Percentiles rank a stretch among this genome's conserved stretches.
These are phyloP conservation scores for Monilinia polystroma DNA, from an alignment of 2,329 filamentous ascomycete species.

Conservation along the genomic window DNA sequence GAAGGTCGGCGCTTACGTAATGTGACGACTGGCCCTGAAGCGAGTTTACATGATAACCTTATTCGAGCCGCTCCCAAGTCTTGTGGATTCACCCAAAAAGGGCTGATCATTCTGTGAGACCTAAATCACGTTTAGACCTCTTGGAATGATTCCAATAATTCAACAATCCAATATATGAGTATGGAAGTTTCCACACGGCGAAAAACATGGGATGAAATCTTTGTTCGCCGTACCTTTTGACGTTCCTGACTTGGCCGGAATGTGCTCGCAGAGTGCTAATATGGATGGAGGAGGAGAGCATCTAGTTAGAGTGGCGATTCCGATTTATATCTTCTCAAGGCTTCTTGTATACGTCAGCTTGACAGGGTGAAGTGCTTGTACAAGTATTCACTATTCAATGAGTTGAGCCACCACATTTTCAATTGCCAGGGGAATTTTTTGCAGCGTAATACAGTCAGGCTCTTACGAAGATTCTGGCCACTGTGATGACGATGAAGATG, in stretches of 20 bases:
- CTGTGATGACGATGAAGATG: too few relatives aligned
- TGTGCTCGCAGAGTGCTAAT: slow-evolving; percentile 1
- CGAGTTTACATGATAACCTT: not conserved
- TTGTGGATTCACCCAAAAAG: not conserved
- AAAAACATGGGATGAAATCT: not conserved
- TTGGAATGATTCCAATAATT: not conserved
- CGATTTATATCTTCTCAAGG: not conserved
- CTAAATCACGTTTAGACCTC: not conserved
- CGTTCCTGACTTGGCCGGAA: not conserved
- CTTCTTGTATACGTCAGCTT: not conserved
- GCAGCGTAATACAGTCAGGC: not conserved
- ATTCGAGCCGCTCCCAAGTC: not conserved
- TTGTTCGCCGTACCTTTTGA: not conserved
- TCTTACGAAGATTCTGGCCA: not conserved
- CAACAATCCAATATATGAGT: not conserved
- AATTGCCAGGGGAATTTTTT: not conserved
- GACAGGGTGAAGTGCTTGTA: not conserved
- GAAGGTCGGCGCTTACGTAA: slow-evolving; percentile 5
- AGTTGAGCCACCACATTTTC: not conserved
- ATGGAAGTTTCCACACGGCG: not conserved
- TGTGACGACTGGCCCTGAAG: not conserved
- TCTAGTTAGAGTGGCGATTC: not conserved
- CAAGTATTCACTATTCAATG: not conserved
- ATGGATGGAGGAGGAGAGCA: not conserved
- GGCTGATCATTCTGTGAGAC: not conserved